phyloP scores from a whole-genome alignment of 305 asterid genomes.

The Petunia hybrid region DNA sequence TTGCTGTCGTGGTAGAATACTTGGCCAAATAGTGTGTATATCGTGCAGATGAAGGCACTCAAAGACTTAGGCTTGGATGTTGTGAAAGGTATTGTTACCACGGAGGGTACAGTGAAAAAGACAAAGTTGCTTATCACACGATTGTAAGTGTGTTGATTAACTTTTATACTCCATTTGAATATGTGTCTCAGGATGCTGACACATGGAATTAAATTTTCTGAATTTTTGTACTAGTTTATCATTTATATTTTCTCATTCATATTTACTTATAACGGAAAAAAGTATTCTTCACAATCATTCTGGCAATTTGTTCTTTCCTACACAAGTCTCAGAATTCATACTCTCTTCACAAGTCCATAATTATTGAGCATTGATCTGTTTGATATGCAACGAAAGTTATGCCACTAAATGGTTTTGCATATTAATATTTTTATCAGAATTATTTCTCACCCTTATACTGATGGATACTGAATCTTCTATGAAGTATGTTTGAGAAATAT shows the following conservation, averaged over 20 bases:
- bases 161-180: neutral
- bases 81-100: conserved; percentile 82
- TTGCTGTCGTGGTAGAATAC: conserved; percentile 33
- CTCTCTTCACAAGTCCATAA: neutral
- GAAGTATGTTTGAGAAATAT: conserved; percentile 18
- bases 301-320: neutral
- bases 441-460: neutral
- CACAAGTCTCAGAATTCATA: neutral
- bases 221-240: conserved; percentile 2
- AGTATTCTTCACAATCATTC: neutral
- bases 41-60: conserved; percentile 90
- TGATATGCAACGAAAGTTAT: conserved; percentile 24
- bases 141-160: conserved; percentile 54
- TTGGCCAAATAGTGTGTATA: conserved; percentile 30
- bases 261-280: conserved; percentile 20
- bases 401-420: neutral
- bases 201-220: conserved; percentile 7
- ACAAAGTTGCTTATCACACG: conserved; percentile 80
- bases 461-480: conserved; percentile 14
- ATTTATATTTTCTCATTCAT: conserved; percentile 4
- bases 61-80: conserved; percentile 97
- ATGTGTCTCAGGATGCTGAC: neutral
- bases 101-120: conserved; percentile 76
- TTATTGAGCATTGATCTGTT: conserved; percentile 19
- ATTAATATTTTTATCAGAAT: neutral